Base-by-base conservation (phyloP, 176 grass and related monocot species). In the Zizania latifolia region DNA sequence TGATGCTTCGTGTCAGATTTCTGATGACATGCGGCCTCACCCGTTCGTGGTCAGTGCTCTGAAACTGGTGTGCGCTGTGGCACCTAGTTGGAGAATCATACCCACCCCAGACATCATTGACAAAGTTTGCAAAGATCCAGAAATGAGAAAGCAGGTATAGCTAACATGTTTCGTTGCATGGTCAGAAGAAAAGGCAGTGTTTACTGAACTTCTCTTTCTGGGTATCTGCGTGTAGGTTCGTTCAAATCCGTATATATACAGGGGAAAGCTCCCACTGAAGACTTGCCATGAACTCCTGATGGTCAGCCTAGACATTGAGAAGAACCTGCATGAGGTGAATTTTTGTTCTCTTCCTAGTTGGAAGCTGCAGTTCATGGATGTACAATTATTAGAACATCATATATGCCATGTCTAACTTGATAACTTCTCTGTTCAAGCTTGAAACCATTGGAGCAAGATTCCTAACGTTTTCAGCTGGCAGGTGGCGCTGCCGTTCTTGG, bases 21-120 rank as follows among this genome's bases (percentile, higher is more conserved):
- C 89, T 40, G 93, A 97, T 75, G 87, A 86, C 41, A 84, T 97
- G 82, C 85, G 51, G 23, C 93, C 89, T 32, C 81, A 80, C 44
- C 87, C 93, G 4, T 37, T 92, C 17, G 16, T 92, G 65, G 51
- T 92, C 26, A 83, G 61, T 3, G 75, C 76, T 56, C 33, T 97
- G 30, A 85, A 31, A 2, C 80, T 85, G 71, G 23, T 97, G 7
- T 85, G 78, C 26, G 24, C 32, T 19, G 54, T 97, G 13, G 81
- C 78, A 1, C 93, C 93, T 6, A 83, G 71, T 14, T 97, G 87
- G 89, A 97, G 58, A 59, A 39, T 97, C 41, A 58, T 92, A 73
- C 93, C 89, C n/a, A 81, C 48, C 16, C 70, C 73, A 36, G 87
- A 88, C 50, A 76, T 92, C 23, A 70, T 92, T 27, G 92, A 96